These are phyloP conservation scores for Metschnikowia reukaufii DNA, from an alignment of 805 yeast genomes.

Conservation along the genomic window DNA sequence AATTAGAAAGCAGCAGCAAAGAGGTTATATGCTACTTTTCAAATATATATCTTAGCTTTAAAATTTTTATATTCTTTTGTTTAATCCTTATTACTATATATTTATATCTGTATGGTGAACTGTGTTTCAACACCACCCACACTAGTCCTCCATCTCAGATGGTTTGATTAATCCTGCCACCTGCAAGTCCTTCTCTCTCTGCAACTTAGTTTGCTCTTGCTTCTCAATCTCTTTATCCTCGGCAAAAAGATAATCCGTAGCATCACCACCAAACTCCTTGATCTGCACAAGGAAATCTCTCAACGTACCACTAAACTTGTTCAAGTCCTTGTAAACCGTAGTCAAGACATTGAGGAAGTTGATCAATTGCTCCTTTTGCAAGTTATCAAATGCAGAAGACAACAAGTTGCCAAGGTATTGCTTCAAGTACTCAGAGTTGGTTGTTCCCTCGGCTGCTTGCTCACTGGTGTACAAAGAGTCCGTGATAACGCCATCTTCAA, in stretches of 20 bases:
- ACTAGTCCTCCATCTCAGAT: slow-evolving; percentile 79
- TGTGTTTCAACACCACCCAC: not conserved
- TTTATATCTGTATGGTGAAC: not conserved
- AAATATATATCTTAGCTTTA: not conserved
- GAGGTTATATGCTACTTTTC: not conserved
- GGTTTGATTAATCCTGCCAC: slow-evolving; percentile 96
- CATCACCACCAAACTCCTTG: slow-evolving; percentile 92
- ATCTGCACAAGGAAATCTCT: slow-evolving; percentile 96
- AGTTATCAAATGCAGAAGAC: slow-evolving; percentile 86
- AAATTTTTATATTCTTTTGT: not conserved
- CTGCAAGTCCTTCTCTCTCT: slow-evolving; percentile 77
- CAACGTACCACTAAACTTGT: slow-evolving; percentile 76
- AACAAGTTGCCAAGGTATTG: slow-evolving; percentile 81
- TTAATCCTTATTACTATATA: not conserved
- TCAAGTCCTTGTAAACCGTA: slow-evolving; percentile 67
- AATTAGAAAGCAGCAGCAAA: not conserved
- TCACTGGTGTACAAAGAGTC: slow-evolving; percentile 79
- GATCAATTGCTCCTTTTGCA: slow-evolving; percentile 77
- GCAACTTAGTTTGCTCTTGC: slow-evolving; percentile 63
- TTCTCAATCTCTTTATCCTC: slow-evolving; percentile 85
- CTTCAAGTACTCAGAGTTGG: slow-evolving; percentile 75
- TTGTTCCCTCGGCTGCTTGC: slow-evolving; percentile 81
- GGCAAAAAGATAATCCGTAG: slow-evolving; percentile 90
- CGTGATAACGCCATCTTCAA: slow-evolving; percentile 70
- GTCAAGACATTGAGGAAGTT: slow-evolving; percentile 79